phyloP scores from a whole-genome alignment of 129 eudicot species.

The Gnaphalium uliginosum region DNA sequence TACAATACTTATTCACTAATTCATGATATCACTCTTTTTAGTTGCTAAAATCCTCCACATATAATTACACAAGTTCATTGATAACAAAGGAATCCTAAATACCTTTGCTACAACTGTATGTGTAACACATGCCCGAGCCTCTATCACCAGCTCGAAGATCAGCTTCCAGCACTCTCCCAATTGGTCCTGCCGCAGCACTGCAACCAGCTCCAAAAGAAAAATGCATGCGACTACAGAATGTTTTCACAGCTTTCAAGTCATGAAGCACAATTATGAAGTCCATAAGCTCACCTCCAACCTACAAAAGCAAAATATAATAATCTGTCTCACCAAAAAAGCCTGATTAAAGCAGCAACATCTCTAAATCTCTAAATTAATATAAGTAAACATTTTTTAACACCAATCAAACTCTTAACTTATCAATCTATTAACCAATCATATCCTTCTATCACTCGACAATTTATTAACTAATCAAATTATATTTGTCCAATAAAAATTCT shows the following conservation, averaged over 20 bases:
- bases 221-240: constrained; percentile 97
- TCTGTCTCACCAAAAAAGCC: constrained; percentile 9
- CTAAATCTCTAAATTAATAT: too few relatives aligned
- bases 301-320: constrained; percentile 14
- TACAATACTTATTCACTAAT: neutral
- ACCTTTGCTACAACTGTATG: constrained; percentile 99
- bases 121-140: constrained; percentile 98
- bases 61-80: neutral
- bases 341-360: neutral
- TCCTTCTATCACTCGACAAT: neutral
- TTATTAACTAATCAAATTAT: neutral
- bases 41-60: neutral
- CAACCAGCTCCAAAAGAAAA: constrained; percentile 99
- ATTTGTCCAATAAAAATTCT: neutral
- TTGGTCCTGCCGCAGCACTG: constrained; percentile 98
- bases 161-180: constrained; percentile 98
- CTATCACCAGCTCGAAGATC: constrained; percentile 96
- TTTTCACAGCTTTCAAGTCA: constrained; percentile 87
- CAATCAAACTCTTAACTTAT: neutral
- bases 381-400: neutral
- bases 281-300: constrained; percentile 98
- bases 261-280: constrained; percentile 98
- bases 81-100: constrained; percentile 16
- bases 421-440: neutral
- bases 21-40: neutral